phyloP scores from a whole-genome alignment of 768 basidiomycete genomes.

The Hemileccinum rubropunctum region DNA sequence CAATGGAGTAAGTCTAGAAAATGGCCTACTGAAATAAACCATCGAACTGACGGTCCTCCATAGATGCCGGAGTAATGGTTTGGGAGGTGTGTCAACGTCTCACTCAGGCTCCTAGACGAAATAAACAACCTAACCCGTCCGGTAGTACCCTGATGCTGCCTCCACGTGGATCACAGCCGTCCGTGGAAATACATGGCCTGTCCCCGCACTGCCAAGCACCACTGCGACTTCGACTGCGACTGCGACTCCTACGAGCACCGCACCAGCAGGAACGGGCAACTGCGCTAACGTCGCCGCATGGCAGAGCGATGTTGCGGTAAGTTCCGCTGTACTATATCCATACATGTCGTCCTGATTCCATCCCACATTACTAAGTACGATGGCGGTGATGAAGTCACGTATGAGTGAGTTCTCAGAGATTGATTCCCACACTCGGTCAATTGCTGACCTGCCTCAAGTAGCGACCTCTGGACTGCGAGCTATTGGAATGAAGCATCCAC shows the following conservation, averaged over 20 bases:
- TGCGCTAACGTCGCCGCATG: not conserved
- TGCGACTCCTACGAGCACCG: not conserved
- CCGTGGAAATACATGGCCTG: constrained; percentile 3
- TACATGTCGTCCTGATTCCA: not conserved
- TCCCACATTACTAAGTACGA: not conserved
- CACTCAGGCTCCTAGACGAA: not conserved
- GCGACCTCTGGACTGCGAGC: constrained; percentile 4
- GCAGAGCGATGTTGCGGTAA: not conserved
- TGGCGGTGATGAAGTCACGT: not conserved
- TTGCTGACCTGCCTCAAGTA: not conserved
- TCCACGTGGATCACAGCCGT: constrained; percentile 31
- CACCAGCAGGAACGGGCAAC: not conserved
- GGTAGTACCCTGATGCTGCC: constrained; percentile 35
- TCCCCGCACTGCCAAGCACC: not conserved
- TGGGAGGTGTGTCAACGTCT: constrained; percentile 29
- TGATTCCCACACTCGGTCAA: not conserved
- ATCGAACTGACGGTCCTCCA: constrained; percentile 9
- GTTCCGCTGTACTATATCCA: not conserved
- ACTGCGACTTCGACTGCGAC: not conserved
- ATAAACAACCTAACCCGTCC: too few species aligned
- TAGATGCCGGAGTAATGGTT: constrained; percentile 35
- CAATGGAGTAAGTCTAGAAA: not conserved
- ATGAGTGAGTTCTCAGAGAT: not conserved
- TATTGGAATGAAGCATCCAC: constrained; percentile 1
- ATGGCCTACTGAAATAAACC: too few species aligned